Percentiles rank a stretch among this genome's conserved stretches.
These are phyloP conservation scores for Suillus placidus DNA, from an alignment of 768 basidiomycete species.

Conservation along the genomic window DNA sequence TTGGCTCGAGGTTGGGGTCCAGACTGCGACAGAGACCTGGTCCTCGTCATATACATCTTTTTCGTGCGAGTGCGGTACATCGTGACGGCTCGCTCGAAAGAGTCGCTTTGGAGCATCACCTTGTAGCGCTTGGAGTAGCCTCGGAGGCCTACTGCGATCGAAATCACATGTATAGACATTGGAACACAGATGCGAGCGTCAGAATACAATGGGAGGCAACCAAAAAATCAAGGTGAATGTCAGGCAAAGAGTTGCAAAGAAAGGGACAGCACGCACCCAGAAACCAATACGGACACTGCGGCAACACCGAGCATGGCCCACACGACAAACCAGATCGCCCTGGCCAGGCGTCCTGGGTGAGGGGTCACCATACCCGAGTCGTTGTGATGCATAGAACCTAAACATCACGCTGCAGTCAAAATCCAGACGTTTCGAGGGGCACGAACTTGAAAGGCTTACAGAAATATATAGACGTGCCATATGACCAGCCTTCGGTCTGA, in stretches of 20 bases:
- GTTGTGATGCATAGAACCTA: conserved; percentile 76
- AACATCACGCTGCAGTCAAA: not conserved
- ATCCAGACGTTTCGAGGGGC: too few species aligned
- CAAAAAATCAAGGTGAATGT: not conserved
- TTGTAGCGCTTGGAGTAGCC: conserved; percentile 70
- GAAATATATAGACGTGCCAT: conserved; percentile 68
- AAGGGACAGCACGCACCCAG: conserved; percentile 45
- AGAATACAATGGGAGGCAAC: not conserved
- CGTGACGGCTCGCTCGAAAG: conserved; percentile 49
- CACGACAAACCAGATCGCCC: conserved; percentile 73
- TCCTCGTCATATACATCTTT: conserved; percentile 19
- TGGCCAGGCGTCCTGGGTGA: conserved; percentile 61
- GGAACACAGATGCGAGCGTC: not conserved
- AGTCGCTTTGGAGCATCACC: conserved; percentile 47
- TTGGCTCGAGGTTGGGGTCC: conserved; percentile 2
- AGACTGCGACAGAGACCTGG: conserved; percentile 4
- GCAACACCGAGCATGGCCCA: conserved; percentile 81
- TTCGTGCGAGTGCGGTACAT: conserved; percentile 41
- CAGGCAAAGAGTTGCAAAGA: not conserved
- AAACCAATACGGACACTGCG: conserved; percentile 74
- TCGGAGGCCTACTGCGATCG: conserved; percentile 61
- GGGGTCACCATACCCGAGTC: conserved; percentile 72
- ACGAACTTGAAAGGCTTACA: conserved; percentile 45
- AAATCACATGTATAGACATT: not conserved
- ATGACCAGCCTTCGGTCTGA: conserved; percentile 70